phyloP scores from a whole-genome alignment of 108 stramenopile genomes.

The Epipyxis sp. region DNA sequence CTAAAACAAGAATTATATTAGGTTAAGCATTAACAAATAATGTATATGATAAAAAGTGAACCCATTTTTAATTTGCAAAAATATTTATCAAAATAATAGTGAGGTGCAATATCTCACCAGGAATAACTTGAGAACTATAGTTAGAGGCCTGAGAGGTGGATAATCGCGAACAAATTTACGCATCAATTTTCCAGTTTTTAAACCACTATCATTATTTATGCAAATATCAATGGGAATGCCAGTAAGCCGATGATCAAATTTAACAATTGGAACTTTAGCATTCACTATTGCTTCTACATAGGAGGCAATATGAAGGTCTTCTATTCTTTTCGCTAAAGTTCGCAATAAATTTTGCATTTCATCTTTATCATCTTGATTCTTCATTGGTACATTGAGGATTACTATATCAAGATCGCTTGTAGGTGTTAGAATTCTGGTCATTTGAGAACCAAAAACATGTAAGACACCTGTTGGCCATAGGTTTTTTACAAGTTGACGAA shows the following conservation, averaged over 20 bases:
- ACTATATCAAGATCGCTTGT: conserved; percentile 48
- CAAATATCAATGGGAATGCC: conserved; percentile 72
- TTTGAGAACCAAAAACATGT: conserved; percentile 83
- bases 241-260: conserved; percentile 75
- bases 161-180: conserved; percentile 63
- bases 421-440: conserved; percentile 77
- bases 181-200: conserved; percentile 39
- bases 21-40: conserved; percentile 89
- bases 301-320: conserved; percentile 41
- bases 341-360: neutral
- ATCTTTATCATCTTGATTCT: neutral
- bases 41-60: conserved; percentile 44
- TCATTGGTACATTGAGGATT: neutral
- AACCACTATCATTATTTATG: conserved; percentile 73
- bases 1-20: conserved; percentile 40
- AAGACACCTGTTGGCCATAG: conserved; percentile 50
- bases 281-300: conserved; percentile 80
- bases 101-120: neutral
- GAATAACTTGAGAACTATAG: conserved; percentile 7
- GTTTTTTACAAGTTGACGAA: conserved; percentile 48
- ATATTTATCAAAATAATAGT: conserved; percentile 22
- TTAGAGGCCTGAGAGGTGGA: conserved; percentile 71
- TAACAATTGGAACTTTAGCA: conserved; percentile 87
- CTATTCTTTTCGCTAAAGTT: neutral
- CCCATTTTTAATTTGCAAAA: neutral